These are phyloP conservation scores for Viola pubescens DNA, from an alignment of 441 rosid genomes.

Conservation along the genomic window DNA sequence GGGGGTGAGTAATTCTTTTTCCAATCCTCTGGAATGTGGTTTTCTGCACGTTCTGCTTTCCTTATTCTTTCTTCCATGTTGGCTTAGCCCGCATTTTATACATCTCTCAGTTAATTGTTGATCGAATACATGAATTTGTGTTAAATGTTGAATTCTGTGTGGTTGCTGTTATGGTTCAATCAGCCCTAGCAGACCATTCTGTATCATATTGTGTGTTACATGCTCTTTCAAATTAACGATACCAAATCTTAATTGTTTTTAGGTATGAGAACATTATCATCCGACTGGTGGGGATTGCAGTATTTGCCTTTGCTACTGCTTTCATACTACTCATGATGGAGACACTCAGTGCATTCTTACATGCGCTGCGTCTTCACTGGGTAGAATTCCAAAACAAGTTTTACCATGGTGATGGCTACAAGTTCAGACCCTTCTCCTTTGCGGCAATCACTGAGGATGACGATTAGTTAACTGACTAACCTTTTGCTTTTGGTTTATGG, in stretches of 20 bases:
- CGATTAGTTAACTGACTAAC: slow-evolving; percentile 32
- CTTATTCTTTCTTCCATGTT: background rate
- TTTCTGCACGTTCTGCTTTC: background rate
- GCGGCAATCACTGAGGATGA: slow-evolving; percentile 59
- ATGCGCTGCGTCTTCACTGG: slow-evolving; percentile 99
- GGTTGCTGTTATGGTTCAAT: background rate
- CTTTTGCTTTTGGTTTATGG: slow-evolving; percentile 7
- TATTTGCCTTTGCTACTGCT: slow-evolving; percentile 90
- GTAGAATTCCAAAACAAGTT: slow-evolving; percentile 92
- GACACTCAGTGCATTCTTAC: slow-evolving; percentile 94
- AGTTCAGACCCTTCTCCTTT: slow-evolving; percentile 89
- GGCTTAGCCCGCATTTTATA: background rate
- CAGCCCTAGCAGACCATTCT: background rate
- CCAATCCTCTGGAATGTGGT: background rate
- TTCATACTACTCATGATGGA: slow-evolving; percentile 97
- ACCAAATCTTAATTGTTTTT: slow-evolving; percentile 14
- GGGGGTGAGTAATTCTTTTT: slow-evolving; percentile 62
- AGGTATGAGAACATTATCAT: slow-evolving; percentile 82
- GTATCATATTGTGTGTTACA: background rate
- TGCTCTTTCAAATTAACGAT: slow-evolving; percentile 1
- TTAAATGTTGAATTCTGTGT: background rate
- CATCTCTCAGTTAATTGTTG: background rate
- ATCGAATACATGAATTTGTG: background rate
- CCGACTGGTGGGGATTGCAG: slow-evolving; percentile 71
- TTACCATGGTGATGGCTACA: slow-evolving; percentile 95